Evolutionary conservation across 1,284 basidiomycete genomes (phyloP).

Genomic region (Ustilago crameri): DNA sequence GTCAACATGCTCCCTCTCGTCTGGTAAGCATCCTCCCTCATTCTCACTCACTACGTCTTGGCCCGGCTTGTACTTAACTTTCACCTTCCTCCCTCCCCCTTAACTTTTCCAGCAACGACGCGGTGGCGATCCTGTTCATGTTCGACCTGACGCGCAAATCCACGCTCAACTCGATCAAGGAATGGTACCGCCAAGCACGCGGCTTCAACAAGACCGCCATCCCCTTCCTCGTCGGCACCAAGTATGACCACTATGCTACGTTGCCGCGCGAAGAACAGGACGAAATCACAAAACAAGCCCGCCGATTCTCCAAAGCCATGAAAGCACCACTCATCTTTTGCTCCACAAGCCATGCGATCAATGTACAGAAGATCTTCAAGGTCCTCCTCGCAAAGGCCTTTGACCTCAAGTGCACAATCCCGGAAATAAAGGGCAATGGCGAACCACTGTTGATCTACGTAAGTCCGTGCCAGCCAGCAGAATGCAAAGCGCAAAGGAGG

Average conservation of each 20-base stretch:
- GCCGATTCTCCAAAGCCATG: slow-evolving; percentile 97
- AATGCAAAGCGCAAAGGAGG: background rate
- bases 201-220: slow-evolving; percentile 83
- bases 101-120: slow-evolving; percentile 80
- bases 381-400: slow-evolving; percentile 71
- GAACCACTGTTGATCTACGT: slow-evolving; percentile 61
- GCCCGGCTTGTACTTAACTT: background rate
- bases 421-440: slow-evolving; percentile 56
- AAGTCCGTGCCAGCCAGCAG: background rate
- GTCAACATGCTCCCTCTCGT: slow-evolving; percentile 98
- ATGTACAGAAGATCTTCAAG: slow-evolving; percentile 84
- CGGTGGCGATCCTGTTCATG: slow-evolving; percentile 99
- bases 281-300: slow-evolving; percentile 86
- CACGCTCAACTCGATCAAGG: slow-evolving; percentile 96
- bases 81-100: background rate
- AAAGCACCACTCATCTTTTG: slow-evolving; percentile 98
- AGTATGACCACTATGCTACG: slow-evolving; percentile 95
- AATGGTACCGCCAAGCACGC: slow-evolving; percentile 97
- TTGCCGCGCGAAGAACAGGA: slow-evolving; percentile 97
- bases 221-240: slow-evolving; percentile 82
- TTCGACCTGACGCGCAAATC: slow-evolving; percentile 97
- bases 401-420: slow-evolving; percentile 62
- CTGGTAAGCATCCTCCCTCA: slow-evolving; percentile 67
- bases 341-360: slow-evolving; percentile 96
- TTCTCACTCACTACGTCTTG: background rate